Evolutionary conservation across 2,329 filamentous ascomycete genomes (phyloP).

Genomic region (Pseudogymnoascus destructans): DNA sequence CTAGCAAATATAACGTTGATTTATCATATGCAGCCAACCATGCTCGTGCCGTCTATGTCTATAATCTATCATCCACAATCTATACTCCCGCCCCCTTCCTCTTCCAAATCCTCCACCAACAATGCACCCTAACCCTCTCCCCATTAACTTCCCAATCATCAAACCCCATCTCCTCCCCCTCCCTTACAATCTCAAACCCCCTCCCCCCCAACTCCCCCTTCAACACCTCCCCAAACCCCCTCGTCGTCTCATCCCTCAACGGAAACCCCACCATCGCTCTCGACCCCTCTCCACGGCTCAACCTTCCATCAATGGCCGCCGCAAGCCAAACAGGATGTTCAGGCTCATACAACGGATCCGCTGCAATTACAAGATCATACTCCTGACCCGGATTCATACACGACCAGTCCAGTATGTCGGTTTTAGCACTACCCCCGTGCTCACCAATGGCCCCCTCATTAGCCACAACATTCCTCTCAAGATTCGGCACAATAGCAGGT

Average conservation of each 20-base stretch:
- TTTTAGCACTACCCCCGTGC: slow-evolving; percentile 43
- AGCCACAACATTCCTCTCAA: slow-evolving; percentile 55
- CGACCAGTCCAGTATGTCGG: slow-evolving; percentile 47
- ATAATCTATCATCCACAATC: neutral
- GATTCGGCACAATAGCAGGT: slow-evolving; percentile 68
- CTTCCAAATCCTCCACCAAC: slow-evolving; percentile 53
- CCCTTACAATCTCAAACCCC: slow-evolving; percentile 39
- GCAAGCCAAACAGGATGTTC: slow-evolving; percentile 66
- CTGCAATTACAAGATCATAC: slow-evolving; percentile 60
- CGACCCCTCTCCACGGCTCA: slow-evolving; percentile 42
- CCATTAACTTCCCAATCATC: slow-evolving; percentile 59
- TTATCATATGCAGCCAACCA: neutral
- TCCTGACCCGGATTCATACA: neutral
- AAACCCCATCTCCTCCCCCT: slow-evolving; percentile 50
- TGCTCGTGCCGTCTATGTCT: neutral
- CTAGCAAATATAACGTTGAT: neutral
- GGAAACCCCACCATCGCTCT: slow-evolving; percentile 72
- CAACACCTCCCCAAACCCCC: slow-evolving; percentile 49
- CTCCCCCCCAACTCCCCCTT: slow-evolving; percentile 44
- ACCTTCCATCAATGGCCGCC: slow-evolving; percentile 53
- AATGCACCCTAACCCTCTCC: slow-evolving; percentile 41
- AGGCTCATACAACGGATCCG: slow-evolving; percentile 78
- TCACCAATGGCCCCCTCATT: slow-evolving; percentile 46
- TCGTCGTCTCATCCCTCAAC: slow-evolving; percentile 54
- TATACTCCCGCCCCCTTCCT: neutral